A percentile compares a stretch with the other conserved stretches of the same genome.
Evolutionary conservation across 495 filamentous ascomycete species (phyloP).

Genomic region (Cercophora sp.): DNA sequence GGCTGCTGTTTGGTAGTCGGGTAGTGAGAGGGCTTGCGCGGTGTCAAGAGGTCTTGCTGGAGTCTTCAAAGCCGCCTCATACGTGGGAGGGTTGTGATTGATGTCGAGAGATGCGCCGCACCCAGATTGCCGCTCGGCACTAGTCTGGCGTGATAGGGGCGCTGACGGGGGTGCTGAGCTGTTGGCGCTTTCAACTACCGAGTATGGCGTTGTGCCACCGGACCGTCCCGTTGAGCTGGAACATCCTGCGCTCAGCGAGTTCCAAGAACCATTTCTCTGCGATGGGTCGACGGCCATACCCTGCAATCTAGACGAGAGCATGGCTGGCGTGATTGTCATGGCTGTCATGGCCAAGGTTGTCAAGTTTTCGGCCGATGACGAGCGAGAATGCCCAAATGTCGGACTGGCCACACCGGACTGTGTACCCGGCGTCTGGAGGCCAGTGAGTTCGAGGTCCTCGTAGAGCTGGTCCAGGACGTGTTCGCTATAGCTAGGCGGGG

Average conservation of each 20-base stretch:
- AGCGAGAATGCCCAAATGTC: slow-evolving; percentile 67
- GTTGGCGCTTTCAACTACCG: slow-evolving; percentile 24
- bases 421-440: slow-evolving; percentile 70
- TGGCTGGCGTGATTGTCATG: slow-evolving; percentile 53
- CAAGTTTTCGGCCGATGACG: slow-evolving; percentile 76
- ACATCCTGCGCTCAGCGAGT: slow-evolving; percentile 24
- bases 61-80: slow-evolving; percentile 67
- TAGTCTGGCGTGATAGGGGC: slow-evolving; percentile 54
- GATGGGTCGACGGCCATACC: slow-evolving; percentile 49
- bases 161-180: slow-evolving; percentile 30
- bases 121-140: slow-evolving; percentile 46
- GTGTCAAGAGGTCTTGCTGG: slow-evolving; percentile 40
- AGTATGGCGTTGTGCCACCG: slow-evolving; percentile 29
- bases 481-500: slow-evolving; percentile 83
- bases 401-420: slow-evolving; percentile 73
- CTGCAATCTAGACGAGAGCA: slow-evolving; percentile 59
- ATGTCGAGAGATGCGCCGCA: slow-evolving; percentile 49
- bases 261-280: slow-evolving; percentile 31
- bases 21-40: slow-evolving; percentile 25
- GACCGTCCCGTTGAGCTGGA: slow-evolving; percentile 24
- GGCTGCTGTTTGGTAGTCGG: slow-evolving; percentile 43
- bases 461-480: slow-evolving; percentile 87
- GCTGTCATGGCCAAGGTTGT: slow-evolving; percentile 41
- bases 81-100: slow-evolving; percentile 73
- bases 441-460: slow-evolving; percentile 71